A percentile compares a stretch with the other conserved stretches of the same genome.
These are phyloP conservation scores for Angomonas deanei DNA, from an alignment of 208 protist genomes.

Conservation along the genomic window DNA sequence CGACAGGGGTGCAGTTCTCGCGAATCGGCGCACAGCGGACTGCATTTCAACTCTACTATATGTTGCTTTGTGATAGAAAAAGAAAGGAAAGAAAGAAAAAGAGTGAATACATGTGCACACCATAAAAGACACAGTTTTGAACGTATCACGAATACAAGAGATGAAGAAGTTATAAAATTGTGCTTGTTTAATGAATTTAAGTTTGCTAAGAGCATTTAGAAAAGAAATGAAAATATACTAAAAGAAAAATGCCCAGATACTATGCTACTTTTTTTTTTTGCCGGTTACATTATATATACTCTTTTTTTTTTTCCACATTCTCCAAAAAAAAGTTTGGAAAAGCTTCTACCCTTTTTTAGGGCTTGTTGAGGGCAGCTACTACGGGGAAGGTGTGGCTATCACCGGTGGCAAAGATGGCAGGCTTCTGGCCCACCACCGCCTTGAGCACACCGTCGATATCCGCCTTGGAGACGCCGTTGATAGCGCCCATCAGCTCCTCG, in stretches of 20 bases:
- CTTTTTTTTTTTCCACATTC: conserved; percentile 7
- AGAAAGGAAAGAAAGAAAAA: no score
- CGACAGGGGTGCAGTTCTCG: neutral
- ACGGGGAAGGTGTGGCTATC: conserved; percentile 55
- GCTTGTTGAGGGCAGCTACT: conserved; percentile 42
- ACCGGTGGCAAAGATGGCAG: conserved; percentile 54
- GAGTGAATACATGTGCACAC: no score
- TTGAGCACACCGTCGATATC: conserved; percentile 51
- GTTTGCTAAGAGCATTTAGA: neutral
- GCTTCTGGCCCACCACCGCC: conserved; percentile 28
- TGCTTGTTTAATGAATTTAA: neutral
- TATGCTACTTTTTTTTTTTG: conserved; percentile 2
- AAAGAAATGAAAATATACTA: conserved; percentile 2
- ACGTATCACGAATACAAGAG: no score
- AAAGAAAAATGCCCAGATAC: neutral
- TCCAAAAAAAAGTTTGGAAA: neutral
- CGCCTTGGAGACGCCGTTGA: conserved; percentile 39
- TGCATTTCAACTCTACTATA: no score
- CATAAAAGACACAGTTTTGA: no score
- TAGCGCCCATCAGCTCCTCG: conserved; percentile 43
- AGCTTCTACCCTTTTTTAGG: neutral
- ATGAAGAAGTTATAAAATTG: neutral
- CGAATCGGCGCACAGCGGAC: neutral
- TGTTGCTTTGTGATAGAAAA: no score
- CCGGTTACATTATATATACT: neutral